phyloP scores from a whole-genome alignment of 441 rosid genomes.

The Gossypium lobatum region DNA sequence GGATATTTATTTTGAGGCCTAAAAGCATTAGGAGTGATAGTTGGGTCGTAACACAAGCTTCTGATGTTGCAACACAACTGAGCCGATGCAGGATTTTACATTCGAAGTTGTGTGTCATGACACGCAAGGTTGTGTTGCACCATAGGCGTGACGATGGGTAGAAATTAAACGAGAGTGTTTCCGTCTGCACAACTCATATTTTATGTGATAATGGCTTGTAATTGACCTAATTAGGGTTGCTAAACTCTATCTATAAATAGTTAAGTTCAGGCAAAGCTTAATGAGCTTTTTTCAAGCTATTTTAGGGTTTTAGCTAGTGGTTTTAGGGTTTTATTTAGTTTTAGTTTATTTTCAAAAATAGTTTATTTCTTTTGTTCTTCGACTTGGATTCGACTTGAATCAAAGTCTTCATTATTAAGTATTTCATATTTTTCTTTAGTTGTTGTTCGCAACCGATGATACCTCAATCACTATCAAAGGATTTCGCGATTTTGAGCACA shows the following conservation, averaged over 20 bases:
- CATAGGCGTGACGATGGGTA: background rate
- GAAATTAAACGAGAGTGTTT: background rate
- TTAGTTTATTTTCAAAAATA: background rate
- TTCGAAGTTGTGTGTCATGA: background rate
- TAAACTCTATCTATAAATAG: background rate
- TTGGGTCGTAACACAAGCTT: background rate
- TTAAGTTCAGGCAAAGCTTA: background rate
- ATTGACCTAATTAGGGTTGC: background rate
- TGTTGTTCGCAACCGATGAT: background rate
- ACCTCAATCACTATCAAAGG: background rate
- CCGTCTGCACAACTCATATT: background rate
- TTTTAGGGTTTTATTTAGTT: background rate
- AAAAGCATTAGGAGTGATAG: background rate
- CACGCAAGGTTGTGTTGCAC: background rate
- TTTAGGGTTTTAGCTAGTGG: background rate
- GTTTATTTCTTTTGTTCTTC: background rate
- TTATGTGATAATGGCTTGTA: background rate
- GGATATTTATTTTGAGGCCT: background rate
- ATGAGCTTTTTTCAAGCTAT: no score
- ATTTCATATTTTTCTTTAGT: no score
- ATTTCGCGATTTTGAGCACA: background rate
- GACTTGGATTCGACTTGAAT: background rate
- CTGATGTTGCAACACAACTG: background rate
- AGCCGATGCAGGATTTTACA: background rate
- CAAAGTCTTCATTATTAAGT: background rate